These are phyloP conservation scores for Macrophomina phaseolina DNA, from an alignment of 2,329 filamentous ascomycete genomes.

Conservation along the genomic window DNA sequence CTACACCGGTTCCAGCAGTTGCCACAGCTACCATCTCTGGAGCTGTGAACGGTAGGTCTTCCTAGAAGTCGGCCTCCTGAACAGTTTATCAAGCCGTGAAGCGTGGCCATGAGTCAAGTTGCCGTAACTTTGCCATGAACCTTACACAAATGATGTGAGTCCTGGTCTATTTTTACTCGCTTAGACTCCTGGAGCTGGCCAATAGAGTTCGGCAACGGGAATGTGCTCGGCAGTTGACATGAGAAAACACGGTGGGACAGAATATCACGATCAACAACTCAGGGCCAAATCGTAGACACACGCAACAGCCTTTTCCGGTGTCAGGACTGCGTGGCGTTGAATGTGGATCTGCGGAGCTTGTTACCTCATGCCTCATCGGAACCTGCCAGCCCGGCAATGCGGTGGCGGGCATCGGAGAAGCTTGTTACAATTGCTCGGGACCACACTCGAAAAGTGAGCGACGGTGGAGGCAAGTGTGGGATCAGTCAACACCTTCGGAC, in stretches of 20 bases:
- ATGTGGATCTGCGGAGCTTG: constrained; percentile 13
- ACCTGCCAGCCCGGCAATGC: neutral
- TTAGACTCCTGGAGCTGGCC: too few species aligned
- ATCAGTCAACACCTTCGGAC: neutral
- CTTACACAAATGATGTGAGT: too few species aligned
- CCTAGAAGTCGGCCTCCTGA: too few species aligned
- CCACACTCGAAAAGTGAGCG: neutral
- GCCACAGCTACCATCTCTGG: too few species aligned
- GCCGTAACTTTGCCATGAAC: neutral
- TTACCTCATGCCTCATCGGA: neutral
- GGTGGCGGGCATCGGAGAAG: neutral
- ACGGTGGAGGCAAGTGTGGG: neutral
- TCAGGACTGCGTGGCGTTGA: constrained; percentile 5
- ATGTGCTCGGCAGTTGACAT: neutral
- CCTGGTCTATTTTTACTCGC: too few species aligned
- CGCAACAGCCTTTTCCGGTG: neutral
- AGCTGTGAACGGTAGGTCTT: too few species aligned
- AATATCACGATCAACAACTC: too few species aligned
- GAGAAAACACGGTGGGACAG: too few species aligned
- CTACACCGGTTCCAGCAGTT: too few species aligned
- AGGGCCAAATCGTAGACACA: neutral
- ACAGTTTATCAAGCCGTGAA: too few species aligned
- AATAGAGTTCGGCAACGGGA: neutral
- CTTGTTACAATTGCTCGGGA: neutral
- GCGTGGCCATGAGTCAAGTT: too few species aligned